Evolutionary conservation across 768 basidiomycete genomes (phyloP).

Genomic region (Suillus alpinus): DNA sequence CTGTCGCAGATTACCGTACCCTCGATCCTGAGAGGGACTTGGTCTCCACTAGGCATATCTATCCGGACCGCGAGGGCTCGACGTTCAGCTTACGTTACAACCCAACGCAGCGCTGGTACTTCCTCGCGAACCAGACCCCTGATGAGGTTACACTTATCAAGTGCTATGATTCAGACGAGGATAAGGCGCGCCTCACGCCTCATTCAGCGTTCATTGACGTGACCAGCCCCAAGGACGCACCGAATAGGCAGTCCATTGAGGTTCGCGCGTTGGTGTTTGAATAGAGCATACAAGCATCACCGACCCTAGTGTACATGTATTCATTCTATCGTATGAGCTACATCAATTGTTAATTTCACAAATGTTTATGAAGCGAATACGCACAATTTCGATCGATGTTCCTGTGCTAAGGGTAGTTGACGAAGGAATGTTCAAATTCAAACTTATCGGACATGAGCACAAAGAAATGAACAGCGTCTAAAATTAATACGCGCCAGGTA

Average conservation of each 20-base stretch:
- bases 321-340: neutral
- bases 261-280: conserved; percentile 44
- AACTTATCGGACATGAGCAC: neutral
- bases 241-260: conserved; percentile 43
- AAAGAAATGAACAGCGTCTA: neutral
- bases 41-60: conserved; percentile 35
- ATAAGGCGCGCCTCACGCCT: conserved; percentile 40
- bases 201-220: conserved; percentile 41
- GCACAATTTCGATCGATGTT: neutral
- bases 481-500: neutral
- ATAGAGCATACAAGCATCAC: conserved; percentile 13
- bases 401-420: too few species aligned
- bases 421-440: neutral
- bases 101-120: conserved; percentile 38
- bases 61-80: conserved; percentile 31
- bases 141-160: conserved; percentile 44
- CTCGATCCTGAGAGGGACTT: conserved; percentile 37
- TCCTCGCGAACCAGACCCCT: conserved; percentile 36
- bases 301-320: neutral
- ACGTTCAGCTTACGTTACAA: conserved; percentile 36
- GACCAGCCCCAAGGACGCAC: conserved; percentile 32
- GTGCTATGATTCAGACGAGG: conserved; percentile 42
- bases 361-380: neutral
- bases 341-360: neutral
- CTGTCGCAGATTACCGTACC: conserved; percentile 38